Evolutionary conservation across 2,329 filamentous ascomycete species (phyloP), one percentile per base, ranked within the genome.

Genomic region (Drechslerella dactyloides): DNA sequence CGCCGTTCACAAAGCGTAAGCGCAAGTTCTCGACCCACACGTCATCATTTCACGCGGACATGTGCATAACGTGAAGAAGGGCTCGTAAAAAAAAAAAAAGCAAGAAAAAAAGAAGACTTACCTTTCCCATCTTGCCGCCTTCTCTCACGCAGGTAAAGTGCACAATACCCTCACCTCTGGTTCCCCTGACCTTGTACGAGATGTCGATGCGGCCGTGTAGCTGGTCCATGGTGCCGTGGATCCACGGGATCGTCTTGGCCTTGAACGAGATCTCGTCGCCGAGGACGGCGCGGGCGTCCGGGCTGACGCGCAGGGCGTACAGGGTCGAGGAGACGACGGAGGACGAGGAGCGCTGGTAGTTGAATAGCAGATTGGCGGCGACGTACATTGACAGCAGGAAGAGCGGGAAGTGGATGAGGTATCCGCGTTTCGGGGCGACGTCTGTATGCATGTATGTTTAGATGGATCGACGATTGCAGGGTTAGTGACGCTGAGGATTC

Each of bases 321-420:
- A 99, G 85, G 2, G 92, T 94, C 62, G 90, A 91, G 62, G 87
- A 87, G n/a, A 97, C 90, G 30, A 93, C 86, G 61, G 90, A 90
- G 24, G 88, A 91, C n/a, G 90, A 91, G 65, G 88, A 87, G 80
- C 97, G 97, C 80, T 99, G 93, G 85, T 99, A 97, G 85, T 99
- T 99, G 89, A 99, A 97, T 80, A 99, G 97, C 70, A 96, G 82
- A 75, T 88, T 88, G 75, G 88, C 89, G 62, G 84, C 83, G 54
- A 86, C 85, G 76, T 96, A 86, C 74, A 91, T 82, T 1, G 63
- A 59, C 74, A 85, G 80, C 59, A 89, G 79, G 84, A 97, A 97
- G 79, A 96, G 82, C 60, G 93, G 93, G 35, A 96, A 81, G 0
- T 91, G 91, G 76, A 85, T 85, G 62, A 84, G 79, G 89, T 90